Evolutionary conservation across 495 filamentous ascomycete genomes (phyloP).

Genomic region (Lasiosphaeriaceae sp.): DNA sequence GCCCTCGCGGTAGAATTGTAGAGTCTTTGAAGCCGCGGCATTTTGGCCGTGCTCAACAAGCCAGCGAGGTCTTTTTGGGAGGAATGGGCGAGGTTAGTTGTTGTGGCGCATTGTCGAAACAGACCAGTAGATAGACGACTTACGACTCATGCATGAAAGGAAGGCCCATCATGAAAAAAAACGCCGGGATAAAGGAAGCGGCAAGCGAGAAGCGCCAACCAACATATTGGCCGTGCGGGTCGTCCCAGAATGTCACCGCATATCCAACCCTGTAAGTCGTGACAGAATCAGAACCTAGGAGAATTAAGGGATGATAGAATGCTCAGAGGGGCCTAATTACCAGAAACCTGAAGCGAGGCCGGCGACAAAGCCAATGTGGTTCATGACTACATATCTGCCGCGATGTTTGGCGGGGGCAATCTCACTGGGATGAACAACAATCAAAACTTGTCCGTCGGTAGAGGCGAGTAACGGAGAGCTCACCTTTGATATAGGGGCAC

Average conservation of each 20-base stretch:
- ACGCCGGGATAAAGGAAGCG: constrained; percentile 40
- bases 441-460: neutral
- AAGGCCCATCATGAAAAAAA: constrained; percentile 40
- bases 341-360: constrained; percentile 52
- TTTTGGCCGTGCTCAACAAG: constrained; percentile 42
- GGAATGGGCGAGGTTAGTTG: too few species aligned
- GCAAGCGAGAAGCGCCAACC: constrained; percentile 48
- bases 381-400: constrained; percentile 53
- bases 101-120: too few species aligned
- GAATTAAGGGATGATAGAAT: neutral
- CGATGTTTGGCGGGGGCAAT: constrained; percentile 49
- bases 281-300: neutral
- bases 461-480: neutral
- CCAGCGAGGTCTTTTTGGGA: constrained; percentile 43
- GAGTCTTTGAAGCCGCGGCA: constrained; percentile 31
- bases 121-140: too few species aligned
- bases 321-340: too few species aligned
- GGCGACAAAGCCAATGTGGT: constrained; percentile 53
- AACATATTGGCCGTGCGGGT: constrained; percentile 22
- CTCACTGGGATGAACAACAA: constrained; percentile 35
- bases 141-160: constrained; percentile 50
- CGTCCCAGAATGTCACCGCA: constrained; percentile 40
- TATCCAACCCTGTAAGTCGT: constrained; percentile 37
- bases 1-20: constrained; percentile 44
- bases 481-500: constrained; percentile 56